Conservation (phyloP, 805 yeast species). For the Lipomyces spencermartinsiae region DNA sequence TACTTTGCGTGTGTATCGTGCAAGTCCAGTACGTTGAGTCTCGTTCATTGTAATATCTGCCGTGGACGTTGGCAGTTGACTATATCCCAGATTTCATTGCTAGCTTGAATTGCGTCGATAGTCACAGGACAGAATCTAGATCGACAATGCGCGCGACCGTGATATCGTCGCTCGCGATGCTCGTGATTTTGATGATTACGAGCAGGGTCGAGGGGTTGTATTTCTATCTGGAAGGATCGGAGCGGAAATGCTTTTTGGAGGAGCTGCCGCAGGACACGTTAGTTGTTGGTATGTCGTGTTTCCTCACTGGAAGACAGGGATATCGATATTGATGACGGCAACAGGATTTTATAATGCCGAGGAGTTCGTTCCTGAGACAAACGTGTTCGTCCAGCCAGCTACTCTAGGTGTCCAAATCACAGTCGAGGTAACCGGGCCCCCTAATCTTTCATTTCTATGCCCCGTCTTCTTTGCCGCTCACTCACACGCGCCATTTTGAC, state of each 20-base stretch:
- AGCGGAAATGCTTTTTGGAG: constrained; percentile 81
- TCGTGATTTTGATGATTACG: constrained; percentile 32
- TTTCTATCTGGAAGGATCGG: constrained; percentile 77
- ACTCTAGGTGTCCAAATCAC: constrained; percentile 66
- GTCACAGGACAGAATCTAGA: not conserved
- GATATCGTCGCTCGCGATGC: constrained; percentile 1
- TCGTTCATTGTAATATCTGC: no score
- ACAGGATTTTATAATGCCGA: constrained; percentile 64
- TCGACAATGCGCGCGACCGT: not conserved
- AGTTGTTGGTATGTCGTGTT: constrained; percentile 64
- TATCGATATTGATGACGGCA: not conserved
- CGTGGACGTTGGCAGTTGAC: not conserved
- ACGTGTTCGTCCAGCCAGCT: constrained; percentile 60
- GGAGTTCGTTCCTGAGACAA: constrained; percentile 59
- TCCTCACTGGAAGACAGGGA: not conserved
- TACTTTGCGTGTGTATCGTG: no score
- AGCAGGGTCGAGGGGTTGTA: constrained; percentile 61
- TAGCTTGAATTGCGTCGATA: not conserved
- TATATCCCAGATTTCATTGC: not conserved
- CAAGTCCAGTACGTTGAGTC: no score
- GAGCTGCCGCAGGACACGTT: constrained; percentile 79
- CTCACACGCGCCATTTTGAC: constrained; percentile 37
- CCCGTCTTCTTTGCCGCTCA: not conserved
- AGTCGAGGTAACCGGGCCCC: constrained; percentile 57
- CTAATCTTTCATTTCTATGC: no score